Evolutionary conservation across 139 green algal species (phyloP).

Genomic region (Chlorella sp.): DNA sequence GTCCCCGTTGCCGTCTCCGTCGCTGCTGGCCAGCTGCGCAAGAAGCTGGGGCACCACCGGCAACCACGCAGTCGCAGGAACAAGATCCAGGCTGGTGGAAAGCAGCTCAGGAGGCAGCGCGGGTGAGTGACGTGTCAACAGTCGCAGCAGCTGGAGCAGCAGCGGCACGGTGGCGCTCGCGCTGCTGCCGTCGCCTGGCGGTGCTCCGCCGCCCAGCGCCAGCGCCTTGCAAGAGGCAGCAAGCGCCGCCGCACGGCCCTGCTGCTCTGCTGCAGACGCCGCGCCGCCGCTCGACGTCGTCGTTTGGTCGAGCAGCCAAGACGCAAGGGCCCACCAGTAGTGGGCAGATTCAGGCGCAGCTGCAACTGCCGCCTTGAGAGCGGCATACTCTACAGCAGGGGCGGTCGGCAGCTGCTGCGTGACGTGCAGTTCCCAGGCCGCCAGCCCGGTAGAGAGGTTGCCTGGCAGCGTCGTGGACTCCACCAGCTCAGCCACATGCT

Average conservation of each 20-base stretch:
- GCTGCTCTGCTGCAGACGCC: constrained; percentile 3
- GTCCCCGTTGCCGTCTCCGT: neutral
- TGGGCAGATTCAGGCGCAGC: neutral
- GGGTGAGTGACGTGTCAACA: neutral
- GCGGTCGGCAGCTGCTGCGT: neutral
- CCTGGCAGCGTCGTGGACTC: no score
- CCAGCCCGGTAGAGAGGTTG: no score
- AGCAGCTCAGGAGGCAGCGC: neutral
- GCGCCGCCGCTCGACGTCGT: no score
- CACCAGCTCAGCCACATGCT: no score
- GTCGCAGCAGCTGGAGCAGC: constrained; percentile 2
- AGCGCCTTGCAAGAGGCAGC: constrained; percentile 8
- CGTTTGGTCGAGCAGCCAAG: neutral
- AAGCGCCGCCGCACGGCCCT: neutral
- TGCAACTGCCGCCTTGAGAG: constrained; percentile 5
- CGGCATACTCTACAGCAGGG: constrained; percentile 14
- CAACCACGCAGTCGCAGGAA: constrained; percentile 50
- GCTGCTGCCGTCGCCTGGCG: neutral
- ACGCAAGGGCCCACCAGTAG: constrained; percentile 11
- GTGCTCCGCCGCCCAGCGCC: neutral
- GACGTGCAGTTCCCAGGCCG: no score
- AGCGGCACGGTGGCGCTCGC: neutral
- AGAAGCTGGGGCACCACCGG: constrained; percentile 63
- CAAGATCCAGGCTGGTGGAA: neutral
- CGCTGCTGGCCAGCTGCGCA: constrained; percentile 40